phyloP scores from a whole-genome alignment of 2,329 filamentous ascomycete species.

The Colletotrichum falcatum region DNA sequence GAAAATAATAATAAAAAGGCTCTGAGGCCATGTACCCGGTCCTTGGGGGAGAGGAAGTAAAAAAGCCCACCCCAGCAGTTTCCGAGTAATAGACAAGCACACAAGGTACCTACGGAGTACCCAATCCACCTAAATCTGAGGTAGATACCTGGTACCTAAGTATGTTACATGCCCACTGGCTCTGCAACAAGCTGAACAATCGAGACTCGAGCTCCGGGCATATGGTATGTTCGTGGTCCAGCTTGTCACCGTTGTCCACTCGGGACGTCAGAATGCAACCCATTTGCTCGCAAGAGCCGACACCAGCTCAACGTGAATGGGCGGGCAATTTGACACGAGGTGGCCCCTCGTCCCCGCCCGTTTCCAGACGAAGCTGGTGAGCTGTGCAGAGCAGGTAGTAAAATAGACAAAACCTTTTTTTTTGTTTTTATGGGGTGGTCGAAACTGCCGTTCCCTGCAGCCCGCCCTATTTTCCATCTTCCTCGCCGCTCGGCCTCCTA shows the following conservation, averaged over 20 bases:
- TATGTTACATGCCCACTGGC: neutral
- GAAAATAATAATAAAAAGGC: neutral
- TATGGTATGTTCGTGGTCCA: neutral
- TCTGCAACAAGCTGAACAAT: neutral
- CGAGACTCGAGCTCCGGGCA: neutral
- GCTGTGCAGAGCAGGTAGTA: neutral
- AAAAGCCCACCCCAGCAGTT: no score
- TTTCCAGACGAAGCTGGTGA: conserved; percentile 9
- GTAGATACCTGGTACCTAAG: no score
- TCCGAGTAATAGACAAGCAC: neutral
- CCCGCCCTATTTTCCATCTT: neutral
- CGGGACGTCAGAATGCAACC: neutral
- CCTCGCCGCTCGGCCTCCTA: no score
- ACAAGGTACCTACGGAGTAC: no score
- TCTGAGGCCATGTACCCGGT: conserved; percentile 5
- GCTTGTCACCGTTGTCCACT: neutral
- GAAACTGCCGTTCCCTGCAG: neutral
- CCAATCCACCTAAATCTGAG: no score
- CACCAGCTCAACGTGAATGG: conserved; percentile 18
- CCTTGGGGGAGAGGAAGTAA: neutral
- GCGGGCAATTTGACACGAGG: conserved; percentile 31
- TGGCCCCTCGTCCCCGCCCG: neutral
- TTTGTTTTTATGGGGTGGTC: neutral
- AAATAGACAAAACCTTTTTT: neutral
- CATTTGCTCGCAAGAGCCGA: conserved; percentile 18